Percentiles rank a stretch among this genome's conserved stretches.
Conservation (phyloP, 345 rosid species). For the Hevea brasiliensis region DNA sequence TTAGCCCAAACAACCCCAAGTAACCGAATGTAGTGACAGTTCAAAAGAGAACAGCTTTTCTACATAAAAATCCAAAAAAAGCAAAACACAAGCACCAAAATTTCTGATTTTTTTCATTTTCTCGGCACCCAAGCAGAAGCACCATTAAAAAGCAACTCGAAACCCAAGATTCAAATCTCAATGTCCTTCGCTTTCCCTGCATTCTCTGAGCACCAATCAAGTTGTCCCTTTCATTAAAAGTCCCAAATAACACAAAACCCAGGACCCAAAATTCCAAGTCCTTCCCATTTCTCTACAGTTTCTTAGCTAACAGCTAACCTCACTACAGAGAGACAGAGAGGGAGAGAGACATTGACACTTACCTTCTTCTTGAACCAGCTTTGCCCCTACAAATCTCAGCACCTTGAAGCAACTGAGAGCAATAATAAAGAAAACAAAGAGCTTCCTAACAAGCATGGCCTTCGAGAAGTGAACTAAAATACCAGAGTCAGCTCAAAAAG, state of each 20-base stretch:
- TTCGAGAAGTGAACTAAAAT: slow-evolving; percentile 9
- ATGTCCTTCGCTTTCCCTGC: not conserved
- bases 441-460: slow-evolving; percentile 32
- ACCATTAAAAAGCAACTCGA: not conserved
- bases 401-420: slow-evolving; percentile 42
- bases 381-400: slow-evolving; percentile 38
- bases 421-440: slow-evolving; percentile 36
- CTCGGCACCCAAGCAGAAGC: slow-evolving; percentile 10
- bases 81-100: not conserved
- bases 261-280: not conserved
- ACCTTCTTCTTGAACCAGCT: slow-evolving; percentile 63
- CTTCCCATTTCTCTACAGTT: slow-evolving; percentile 11
- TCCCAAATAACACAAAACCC: not conserved
- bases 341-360: slow-evolving; percentile 7
- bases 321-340: not conserved
- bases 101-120: not conserved
- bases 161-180: not conserved
- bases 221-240: not conserved
- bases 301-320: slow-evolving; percentile 7
- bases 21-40: not conserved
- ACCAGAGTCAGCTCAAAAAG: not conserved
- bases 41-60: not conserved
- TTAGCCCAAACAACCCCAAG: not conserved
- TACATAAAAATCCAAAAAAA: not conserved
- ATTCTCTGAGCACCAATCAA: slow-evolving; percentile 3